phyloP scores from a whole-genome alignment of 208 protist species.

The Phytomonas sp. region DNA sequence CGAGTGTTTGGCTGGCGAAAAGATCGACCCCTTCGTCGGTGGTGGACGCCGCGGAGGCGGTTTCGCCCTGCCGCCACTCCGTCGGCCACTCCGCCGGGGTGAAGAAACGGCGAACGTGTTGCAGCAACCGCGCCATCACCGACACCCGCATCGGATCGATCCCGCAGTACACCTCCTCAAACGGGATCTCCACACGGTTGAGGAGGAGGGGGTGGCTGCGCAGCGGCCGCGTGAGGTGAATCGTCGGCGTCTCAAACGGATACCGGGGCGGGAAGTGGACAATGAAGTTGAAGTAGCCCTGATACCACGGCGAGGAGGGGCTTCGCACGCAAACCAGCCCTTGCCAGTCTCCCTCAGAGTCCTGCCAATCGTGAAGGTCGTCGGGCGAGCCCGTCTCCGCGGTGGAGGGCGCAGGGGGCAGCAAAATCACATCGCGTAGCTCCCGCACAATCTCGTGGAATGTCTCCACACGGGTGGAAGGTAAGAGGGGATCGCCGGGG shows the following conservation, averaged over 20 bases:
- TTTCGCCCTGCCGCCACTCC: constrained; percentile 9
- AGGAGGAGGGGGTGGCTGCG: constrained; percentile 55
- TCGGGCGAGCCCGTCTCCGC: not conserved
- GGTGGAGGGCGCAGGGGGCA: not conserved
- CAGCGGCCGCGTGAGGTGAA: constrained; percentile 29
- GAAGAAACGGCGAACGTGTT: constrained; percentile 46
- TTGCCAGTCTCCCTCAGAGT: constrained; percentile 19
- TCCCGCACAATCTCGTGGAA: not conserved
- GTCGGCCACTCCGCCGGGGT: constrained; percentile 39
- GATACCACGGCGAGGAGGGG: constrained; percentile 50
- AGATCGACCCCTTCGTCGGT: not conserved
- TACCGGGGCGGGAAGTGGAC: constrained; percentile 50
- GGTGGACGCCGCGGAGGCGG: not conserved
- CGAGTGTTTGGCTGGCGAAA: not conserved
- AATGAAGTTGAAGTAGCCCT: constrained; percentile 50
- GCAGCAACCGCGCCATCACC: constrained; percentile 49
- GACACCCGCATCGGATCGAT: constrained; percentile 65
- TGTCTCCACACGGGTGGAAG: constrained; percentile 13
- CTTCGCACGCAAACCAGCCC: constrained; percentile 38
- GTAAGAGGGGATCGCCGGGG: constrained; percentile 5
- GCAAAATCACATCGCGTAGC: not conserved
- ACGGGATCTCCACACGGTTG: constrained; percentile 18
- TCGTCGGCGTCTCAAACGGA: constrained; percentile 52
- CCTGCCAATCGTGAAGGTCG: constrained; percentile 8
- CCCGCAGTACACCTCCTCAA: constrained; percentile 47